Evolutionary conservation across 2,329 filamentous ascomycete species (phyloP).

Genomic region (Hirsutella rhossiliensis): DNA sequence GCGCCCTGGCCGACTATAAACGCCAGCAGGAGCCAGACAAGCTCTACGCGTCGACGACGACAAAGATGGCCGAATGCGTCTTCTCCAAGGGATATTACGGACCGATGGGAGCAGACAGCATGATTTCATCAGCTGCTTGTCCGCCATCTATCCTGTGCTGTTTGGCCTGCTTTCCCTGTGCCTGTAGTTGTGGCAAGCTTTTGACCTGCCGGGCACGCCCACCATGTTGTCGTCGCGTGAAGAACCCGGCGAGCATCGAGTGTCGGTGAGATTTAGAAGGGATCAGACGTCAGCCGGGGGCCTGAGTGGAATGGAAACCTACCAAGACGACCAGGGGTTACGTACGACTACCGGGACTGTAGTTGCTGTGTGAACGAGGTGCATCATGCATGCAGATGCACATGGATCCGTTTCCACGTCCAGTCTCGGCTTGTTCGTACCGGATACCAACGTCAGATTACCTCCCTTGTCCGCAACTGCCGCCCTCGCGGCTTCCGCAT

Average conservation of each 20-base stretch:
- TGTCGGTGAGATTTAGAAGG: no score
- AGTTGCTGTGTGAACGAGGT: no score
- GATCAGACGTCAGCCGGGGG: no score
- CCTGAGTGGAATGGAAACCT: no score
- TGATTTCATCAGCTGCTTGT: no score
- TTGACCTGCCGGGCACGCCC: background rate
- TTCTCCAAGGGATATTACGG: background rate
- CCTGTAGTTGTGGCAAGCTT: background rate
- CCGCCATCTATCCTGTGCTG: no score
- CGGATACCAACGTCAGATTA: background rate
- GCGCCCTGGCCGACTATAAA: background rate
- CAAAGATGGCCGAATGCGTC: background rate
- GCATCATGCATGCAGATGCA: no score
- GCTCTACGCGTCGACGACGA: background rate
- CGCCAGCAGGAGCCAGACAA: background rate
- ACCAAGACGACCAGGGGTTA: no score
- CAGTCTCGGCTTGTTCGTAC: background rate
- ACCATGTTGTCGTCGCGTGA: background rate
- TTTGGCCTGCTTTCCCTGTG: background rate
- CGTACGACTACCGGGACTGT: no score
- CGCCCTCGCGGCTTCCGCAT: background rate
- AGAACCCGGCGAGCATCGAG: no score
- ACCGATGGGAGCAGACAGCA: background rate
- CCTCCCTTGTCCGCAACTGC: background rate
- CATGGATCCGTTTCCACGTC: no score